Percentiles rank a stretch among this genome's conserved stretches.
Conservation (phyloP, 805 yeast species). For the Groenewaldozyma tartarivorans region DNA sequence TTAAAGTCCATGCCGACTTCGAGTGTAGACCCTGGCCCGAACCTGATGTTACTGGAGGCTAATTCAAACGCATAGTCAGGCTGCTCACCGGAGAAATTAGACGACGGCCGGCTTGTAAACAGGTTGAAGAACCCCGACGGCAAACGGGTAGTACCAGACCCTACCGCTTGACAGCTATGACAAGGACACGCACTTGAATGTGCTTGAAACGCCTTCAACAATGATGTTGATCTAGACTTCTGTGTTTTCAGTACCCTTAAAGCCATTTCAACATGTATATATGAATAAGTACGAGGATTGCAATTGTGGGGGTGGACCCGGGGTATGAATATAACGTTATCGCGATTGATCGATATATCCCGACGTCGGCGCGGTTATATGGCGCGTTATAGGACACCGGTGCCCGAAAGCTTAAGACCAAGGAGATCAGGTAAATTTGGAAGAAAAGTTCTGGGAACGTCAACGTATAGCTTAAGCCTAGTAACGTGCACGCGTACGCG, state of each 20-base stretch:
- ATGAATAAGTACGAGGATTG: too few species aligned
- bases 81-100: constrained; percentile 7
- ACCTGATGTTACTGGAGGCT: constrained; percentile 32
- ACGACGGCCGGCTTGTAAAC: constrained; percentile 7
- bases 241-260: constrained; percentile 2
- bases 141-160: constrained; percentile 8
- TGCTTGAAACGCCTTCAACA: constrained; percentile 14
- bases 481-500: too few species aligned
- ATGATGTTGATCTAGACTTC: constrained; percentile 8
- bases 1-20: constrained; percentile 32
- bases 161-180: constrained; percentile 21
- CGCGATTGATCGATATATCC: too few species aligned
- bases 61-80: constrained; percentile 32
- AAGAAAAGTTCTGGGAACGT: too few species aligned
- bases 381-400: too few species aligned
- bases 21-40: constrained; percentile 30
- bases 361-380: too few species aligned
- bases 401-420: too few species aligned
- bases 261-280: too few species aligned
- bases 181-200: constrained; percentile 27
- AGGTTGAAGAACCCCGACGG: constrained; percentile 13
- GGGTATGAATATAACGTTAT: too few species aligned
- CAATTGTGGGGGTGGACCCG: too few species aligned
- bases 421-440: too few species aligned
- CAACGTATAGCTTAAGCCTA: too few species aligned